Conservation (phyloP, 768 basidiomycete genomes). For the Sarcodon aspratus region DNA sequence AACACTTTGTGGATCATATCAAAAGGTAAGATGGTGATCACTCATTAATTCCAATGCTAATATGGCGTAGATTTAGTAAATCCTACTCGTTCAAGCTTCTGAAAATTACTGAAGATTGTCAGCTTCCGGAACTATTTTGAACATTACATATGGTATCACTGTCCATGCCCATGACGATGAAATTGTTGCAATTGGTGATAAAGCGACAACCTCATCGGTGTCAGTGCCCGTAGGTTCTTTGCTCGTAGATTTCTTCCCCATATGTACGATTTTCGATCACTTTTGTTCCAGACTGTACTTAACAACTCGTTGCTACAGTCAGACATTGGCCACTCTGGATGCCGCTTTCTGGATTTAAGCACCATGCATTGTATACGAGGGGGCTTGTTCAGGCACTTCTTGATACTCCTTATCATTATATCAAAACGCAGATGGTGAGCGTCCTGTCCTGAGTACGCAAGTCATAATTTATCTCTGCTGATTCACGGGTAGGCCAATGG, state of each 20-base stretch:
- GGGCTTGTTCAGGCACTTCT: conserved; percentile 4
- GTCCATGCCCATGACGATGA: conserved; percentile 17
- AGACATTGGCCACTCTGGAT: conserved; percentile 11
- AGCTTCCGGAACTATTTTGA: conserved; percentile 17
- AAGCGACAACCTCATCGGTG: conserved; percentile 8
- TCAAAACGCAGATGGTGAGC: conserved; percentile 8
- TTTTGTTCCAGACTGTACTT: neutral
- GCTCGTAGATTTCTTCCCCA: conserved; percentile 23
- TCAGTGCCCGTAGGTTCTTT: conserved; percentile 13
- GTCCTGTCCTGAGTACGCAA: neutral
- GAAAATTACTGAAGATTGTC: conserved; percentile 9
- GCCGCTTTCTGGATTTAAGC: conserved; percentile 14
- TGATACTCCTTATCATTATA: conserved; percentile 10
- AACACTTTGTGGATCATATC: conserved; percentile 13
- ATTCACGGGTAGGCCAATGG: conserved; percentile 6
- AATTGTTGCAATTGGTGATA: conserved; percentile 15
- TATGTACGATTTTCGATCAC: conserved; percentile 10
- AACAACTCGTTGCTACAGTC: conserved; percentile 3
- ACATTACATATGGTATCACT: conserved; percentile 20
- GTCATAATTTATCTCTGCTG: no score
- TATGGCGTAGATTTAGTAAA: neutral
- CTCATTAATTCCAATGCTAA: neutral
- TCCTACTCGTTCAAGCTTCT: neutral
- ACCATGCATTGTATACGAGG: conserved; percentile 6
- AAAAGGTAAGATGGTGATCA: conserved; percentile 9